A percentile compares a stretch with the other conserved stretches of the same genome.
phyloP scores from a whole-genome alignment of 2,329 filamentous ascomycete genomes.

The Fusarium brevicatenulatum region DNA sequence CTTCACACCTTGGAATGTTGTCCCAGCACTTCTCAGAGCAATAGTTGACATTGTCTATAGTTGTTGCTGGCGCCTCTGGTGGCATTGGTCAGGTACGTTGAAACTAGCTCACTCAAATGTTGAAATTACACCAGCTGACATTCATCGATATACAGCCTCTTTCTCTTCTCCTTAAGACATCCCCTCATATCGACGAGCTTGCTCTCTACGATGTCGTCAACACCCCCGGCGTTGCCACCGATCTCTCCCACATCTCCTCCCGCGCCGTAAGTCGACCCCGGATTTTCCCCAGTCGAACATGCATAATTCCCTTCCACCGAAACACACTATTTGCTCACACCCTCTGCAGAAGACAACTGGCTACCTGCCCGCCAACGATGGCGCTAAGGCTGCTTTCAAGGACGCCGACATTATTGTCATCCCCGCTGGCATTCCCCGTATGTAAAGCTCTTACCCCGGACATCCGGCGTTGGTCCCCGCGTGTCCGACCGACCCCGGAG shows the following conservation, averaged over 20 bases:
- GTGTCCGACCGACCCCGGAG: slow-evolving; percentile 31
- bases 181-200: slow-evolving; percentile 88
- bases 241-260: slow-evolving; percentile 97
- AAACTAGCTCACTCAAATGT: neutral
- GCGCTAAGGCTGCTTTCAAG: slow-evolving; percentile 87
- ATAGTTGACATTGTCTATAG: slow-evolving; percentile 49
- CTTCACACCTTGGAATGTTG: neutral
- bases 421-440: slow-evolving; percentile 96
- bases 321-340: slow-evolving; percentile 46
- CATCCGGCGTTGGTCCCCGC: slow-evolving; percentile 25
- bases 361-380: slow-evolving; percentile 86
- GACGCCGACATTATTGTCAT: slow-evolving; percentile 97
- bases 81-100: slow-evolving; percentile 92
- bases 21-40: neutral
- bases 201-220: slow-evolving; percentile 99
- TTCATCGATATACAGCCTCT: slow-evolving; percentile 72
- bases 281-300: slow-evolving; percentile 22
- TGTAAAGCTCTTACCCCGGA: slow-evolving; percentile 51
- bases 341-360: slow-evolving; percentile 78
- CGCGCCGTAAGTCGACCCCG: slow-evolving; percentile 68
- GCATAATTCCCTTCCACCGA: slow-evolving; percentile 40
- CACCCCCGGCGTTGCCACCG: slow-evolving; percentile 93
- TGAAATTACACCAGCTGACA: slow-evolving; percentile 22
- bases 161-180: slow-evolving; percentile 94
- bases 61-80: slow-evolving; percentile 95